phyloP scores from a whole-genome alignment of 768 basidiomycete genomes.

The Suillus luteus region DNA sequence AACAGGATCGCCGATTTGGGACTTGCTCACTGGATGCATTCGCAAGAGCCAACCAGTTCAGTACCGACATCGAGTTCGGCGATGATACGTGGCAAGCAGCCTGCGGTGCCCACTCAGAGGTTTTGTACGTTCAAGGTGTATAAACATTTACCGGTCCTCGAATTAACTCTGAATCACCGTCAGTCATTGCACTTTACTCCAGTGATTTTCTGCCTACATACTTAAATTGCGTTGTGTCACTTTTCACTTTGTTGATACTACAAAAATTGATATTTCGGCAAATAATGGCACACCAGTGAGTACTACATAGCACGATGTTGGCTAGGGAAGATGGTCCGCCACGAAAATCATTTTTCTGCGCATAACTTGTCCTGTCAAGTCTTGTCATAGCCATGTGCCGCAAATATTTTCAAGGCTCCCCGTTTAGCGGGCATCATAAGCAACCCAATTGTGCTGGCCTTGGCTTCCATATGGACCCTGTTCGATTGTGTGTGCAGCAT shows the following conservation, averaged over 20 bases:
- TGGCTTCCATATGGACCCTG: neutral
- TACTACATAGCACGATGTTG: neutral
- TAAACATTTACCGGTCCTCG: neutral
- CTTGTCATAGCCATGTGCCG: neutral
- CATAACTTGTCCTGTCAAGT: neutral
- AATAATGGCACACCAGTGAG: neutral
- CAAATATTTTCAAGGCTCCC: neutral
- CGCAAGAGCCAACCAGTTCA: constrained; percentile 23
- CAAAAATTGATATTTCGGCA: neutral
- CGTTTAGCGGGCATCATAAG: neutral
- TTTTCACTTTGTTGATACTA: neutral
- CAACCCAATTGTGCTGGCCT: neutral
- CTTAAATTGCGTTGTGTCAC: neutral
- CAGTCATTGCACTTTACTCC: neutral
- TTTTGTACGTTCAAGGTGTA: neutral
- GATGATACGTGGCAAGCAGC: constrained; percentile 36
- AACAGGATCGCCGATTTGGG: constrained; percentile 29
- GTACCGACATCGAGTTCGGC: constrained; percentile 27
- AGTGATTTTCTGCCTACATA: neutral
- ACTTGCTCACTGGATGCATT: constrained; percentile 37
- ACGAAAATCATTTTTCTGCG: neutral
- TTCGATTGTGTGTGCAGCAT: neutral
- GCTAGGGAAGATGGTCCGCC: neutral
- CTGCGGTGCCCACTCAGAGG: constrained; percentile 25
- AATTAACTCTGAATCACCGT: neutral